Percentiles rank a stretch among this genome's conserved stretches.
Evolutionary conservation across 306 rosid genomes (phyloP).

Genomic region (peach (Prunus persica)): DNA sequence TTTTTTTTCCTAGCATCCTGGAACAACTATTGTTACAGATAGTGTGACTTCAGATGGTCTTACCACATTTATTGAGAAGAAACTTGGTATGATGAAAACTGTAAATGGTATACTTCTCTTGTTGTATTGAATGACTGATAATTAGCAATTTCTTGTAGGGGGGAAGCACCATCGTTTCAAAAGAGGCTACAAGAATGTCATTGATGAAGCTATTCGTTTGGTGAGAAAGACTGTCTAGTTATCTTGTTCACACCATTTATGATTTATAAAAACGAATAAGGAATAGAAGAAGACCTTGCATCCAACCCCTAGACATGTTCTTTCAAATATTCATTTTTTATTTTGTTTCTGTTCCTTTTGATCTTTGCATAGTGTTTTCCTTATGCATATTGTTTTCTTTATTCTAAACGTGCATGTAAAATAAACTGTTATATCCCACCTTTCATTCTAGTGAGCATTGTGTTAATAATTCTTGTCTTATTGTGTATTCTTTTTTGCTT

Average conservation of each 20-base stretch:
- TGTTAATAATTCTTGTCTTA: neutral
- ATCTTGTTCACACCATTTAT: neutral
- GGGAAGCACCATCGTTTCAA: slow-evolving; percentile 95
- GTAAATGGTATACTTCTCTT: slow-evolving; percentile 1
- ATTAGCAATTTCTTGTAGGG: slow-evolving; percentile 46
- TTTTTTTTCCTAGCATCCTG: slow-evolving; percentile 63
- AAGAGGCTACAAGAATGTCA: slow-evolving; percentile 97
- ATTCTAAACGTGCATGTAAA: neutral
- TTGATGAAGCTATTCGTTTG: slow-evolving; percentile 94
- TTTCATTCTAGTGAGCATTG: neutral
- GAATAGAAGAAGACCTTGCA: neutral
- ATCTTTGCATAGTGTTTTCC: neutral
- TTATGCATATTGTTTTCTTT: neutral
- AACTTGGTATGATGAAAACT: slow-evolving; percentile 64
- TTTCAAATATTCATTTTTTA: neutral
- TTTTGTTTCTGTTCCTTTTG: neutral
- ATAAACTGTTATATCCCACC: neutral
- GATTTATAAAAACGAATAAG: slow-evolving; percentile 11
- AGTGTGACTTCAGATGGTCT: slow-evolving; percentile 98
- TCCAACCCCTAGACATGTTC: neutral
- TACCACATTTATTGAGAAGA: slow-evolving; percentile 82
- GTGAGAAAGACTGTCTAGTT: slow-evolving; percentile 40
- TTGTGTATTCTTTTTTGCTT: neutral
- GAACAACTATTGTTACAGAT: slow-evolving; percentile 94
- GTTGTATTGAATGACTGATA: slow-evolving; percentile 1